Conservation (phyloP, 2,329 filamentous ascomycete species). For the Paraconiothyrium brasiliense region DNA sequence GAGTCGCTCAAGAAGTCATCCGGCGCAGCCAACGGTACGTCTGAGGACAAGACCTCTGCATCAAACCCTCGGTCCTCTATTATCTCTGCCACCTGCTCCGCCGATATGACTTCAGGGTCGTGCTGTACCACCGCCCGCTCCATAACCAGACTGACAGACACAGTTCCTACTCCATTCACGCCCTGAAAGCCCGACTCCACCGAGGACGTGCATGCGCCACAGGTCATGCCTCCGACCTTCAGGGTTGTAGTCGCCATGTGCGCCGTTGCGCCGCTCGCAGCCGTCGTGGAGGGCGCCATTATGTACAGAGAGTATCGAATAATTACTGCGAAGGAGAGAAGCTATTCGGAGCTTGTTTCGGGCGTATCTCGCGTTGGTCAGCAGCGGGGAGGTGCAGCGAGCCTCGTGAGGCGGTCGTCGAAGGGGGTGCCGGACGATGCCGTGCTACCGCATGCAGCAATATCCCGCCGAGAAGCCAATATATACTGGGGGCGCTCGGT, state of each 20-base stretch:
- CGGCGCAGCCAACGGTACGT: conserved; percentile 67
- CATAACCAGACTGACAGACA: conserved; percentile 94
- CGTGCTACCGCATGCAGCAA: conserved; percentile 21
- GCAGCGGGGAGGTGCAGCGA: conserved; percentile 23
- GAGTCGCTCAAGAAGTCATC: conserved; percentile 50
- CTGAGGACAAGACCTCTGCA: conserved; percentile 84
- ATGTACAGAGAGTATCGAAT: conserved; percentile 21
- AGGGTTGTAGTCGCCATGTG: conserved; percentile 88
- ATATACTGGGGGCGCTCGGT: conserved; percentile 11
- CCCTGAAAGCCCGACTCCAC: conserved; percentile 90
- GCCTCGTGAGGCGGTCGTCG: conserved; percentile 26
- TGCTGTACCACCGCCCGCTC: conserved; percentile 95
- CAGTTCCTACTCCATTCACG: conserved; percentile 81
- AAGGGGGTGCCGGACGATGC: conserved; percentile 20
- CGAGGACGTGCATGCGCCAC: conserved; percentile 94
- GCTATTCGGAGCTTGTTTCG: conserved; percentile 13
- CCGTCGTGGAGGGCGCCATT: conserved; percentile 36
- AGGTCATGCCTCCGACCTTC: conserved; percentile 86
- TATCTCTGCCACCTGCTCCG: conserved; percentile 80
- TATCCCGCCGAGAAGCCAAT: conserved; percentile 16
- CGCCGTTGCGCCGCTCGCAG: conserved; percentile 52
- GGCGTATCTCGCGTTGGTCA: conserved; percentile 24
- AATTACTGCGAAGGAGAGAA: background rate
- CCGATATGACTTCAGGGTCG: conserved; percentile 76
- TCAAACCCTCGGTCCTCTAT: conserved; percentile 95